phyloP scores from a whole-genome alignment of 2,329 filamentous ascomycete species.

The Cadophora sp. region DNA sequence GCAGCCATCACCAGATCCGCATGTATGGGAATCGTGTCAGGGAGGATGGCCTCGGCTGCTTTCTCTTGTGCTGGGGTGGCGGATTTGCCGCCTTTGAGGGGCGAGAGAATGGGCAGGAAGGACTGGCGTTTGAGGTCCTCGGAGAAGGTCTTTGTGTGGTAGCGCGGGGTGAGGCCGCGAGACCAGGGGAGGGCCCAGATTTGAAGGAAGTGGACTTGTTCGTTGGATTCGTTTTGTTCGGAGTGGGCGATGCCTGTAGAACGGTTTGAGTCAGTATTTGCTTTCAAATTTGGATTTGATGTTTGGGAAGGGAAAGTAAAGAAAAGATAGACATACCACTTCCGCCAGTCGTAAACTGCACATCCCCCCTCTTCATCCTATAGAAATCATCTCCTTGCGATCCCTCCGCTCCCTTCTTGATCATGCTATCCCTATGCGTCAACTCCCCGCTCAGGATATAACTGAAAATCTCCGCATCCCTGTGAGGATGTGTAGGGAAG shows the following conservation, averaged over 20 bases:
- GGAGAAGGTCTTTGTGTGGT: conserved; percentile 75
- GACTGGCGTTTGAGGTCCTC: conserved; percentile 75
- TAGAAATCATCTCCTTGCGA: conserved; percentile 65
- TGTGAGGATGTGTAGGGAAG: conserved; percentile 85
- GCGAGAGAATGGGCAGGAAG: conserved; percentile 79
- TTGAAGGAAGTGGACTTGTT: conserved; percentile 83
- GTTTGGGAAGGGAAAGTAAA: neutral
- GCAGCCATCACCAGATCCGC: conserved; percentile 86
- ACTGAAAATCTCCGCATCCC: conserved; percentile 88
- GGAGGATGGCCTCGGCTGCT: conserved; percentile 64
- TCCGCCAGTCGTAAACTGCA: conserved; percentile 91
- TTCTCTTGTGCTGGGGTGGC: conserved; percentile 68
- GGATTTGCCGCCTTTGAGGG: conserved; percentile 69
- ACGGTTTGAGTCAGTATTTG: conserved; percentile 29
- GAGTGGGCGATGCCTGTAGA: conserved; percentile 73
- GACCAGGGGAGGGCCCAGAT: conserved; percentile 88
- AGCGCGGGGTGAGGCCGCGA: conserved; percentile 72
- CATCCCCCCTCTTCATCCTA: conserved; percentile 78
- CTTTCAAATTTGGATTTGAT: neutral
- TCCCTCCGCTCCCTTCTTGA: conserved; percentile 70
- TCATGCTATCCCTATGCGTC: conserved; percentile 87
- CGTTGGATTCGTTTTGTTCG: conserved; percentile 78
- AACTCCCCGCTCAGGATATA: conserved; percentile 87
- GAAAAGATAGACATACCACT: conserved; percentile 57
- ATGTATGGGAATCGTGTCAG: conserved; percentile 80